These are phyloP conservation scores for Tritrichomonas musculus DNA, from an alignment of 208 protist species.

Conservation along the genomic window DNA sequence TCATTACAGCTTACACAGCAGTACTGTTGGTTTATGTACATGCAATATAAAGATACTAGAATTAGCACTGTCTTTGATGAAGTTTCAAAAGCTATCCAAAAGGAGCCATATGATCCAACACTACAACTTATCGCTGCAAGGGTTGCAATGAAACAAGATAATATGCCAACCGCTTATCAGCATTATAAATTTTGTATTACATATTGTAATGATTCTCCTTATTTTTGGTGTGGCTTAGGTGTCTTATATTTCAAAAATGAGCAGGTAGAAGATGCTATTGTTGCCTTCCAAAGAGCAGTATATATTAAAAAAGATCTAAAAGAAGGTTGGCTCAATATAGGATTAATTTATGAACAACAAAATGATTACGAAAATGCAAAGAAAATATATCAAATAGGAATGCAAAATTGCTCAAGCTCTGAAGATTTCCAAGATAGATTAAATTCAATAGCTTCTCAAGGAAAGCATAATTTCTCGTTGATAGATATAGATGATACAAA, in stretches of 20 bases:
- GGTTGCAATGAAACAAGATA: background rate
- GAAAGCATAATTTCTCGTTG: too few relatives aligned
- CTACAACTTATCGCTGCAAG: background rate
- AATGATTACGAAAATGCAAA: background rate
- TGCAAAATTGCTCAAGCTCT: background rate
- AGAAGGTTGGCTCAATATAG: background rate
- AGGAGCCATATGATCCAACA: background rate
- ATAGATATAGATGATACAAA: background rate
- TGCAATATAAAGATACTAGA: too few relatives aligned
- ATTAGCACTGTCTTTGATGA: too few relatives aligned
- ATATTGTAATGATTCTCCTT: background rate
- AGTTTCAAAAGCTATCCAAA: too few relatives aligned
- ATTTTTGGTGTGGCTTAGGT: constrained; percentile 3
- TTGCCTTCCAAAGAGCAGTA: background rate
- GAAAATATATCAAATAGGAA: constrained; percentile 3
- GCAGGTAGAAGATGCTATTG: background rate
- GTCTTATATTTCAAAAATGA: constrained; percentile 24
- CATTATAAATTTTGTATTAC: background rate
- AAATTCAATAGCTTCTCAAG: background rate
- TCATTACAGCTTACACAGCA: too few relatives aligned
- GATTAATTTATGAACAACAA: background rate
- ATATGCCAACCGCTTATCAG: background rate
- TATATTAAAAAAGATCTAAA: background rate
- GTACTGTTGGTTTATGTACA: too few relatives aligned
- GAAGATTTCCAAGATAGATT: background rate